Evolutionary conservation across 2,329 filamentous ascomycete species (phyloP).

Genomic region (Botrytis galanthina): DNA sequence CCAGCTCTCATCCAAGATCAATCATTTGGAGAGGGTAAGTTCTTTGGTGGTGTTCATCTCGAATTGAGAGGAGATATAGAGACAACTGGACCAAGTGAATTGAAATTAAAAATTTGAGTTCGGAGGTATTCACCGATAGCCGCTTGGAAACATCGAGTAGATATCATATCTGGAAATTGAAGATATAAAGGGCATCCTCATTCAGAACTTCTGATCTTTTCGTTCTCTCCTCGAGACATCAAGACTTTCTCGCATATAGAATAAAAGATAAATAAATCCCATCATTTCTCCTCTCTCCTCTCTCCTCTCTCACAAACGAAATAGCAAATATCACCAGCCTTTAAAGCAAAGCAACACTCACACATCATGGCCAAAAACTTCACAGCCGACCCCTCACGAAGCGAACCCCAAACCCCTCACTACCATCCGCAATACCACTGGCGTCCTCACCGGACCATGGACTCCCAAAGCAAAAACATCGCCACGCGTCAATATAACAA

Average conservation of each 20-base stretch:
- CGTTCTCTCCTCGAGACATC: neutral
- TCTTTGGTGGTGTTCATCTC: neutral
- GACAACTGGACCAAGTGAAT: neutral
- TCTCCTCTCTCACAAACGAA: neutral
- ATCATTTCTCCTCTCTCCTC: no score
- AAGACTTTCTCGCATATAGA: neutral
- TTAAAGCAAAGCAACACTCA: neutral
- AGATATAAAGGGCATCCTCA: neutral
- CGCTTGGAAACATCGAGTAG: neutral
- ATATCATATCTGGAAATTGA: neutral
- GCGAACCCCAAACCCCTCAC: no score
- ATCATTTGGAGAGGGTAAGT: neutral
- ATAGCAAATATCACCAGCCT: rapidly evolving
- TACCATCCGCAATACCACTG: neutral
- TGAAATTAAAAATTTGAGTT: neutral
- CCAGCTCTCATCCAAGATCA: no score
- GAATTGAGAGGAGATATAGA: neutral
- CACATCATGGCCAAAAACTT: neutral
- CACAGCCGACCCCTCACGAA: neutral
- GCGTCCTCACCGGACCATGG: neutral
- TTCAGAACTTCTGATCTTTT: neutral
- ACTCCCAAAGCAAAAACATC: neutral
- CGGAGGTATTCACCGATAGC: neutral
- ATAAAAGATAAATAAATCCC: neutral
- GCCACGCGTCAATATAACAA: neutral